Evolutionary conservation across 225 moss, liverwort and hornwort genomes (phyloP).

Genomic region (Sphagnum contortum): DNA sequence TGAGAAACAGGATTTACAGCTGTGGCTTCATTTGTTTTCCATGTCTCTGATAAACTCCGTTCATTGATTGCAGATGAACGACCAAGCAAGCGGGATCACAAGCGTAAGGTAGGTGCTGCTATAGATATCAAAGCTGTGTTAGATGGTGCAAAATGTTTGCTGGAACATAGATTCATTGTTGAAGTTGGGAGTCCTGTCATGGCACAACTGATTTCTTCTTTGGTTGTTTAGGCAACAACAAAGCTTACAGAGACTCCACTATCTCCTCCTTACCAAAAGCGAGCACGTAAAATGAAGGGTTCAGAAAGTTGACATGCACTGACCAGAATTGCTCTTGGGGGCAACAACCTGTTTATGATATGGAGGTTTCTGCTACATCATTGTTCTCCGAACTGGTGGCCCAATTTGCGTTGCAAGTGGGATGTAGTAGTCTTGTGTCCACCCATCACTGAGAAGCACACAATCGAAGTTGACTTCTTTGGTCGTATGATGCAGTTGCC

Average conservation of each 20-base stretch:
- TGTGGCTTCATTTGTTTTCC: neutral
- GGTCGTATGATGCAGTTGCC: too few species aligned
- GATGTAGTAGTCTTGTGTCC: too few species aligned
- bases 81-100: slow-evolving; percentile 77
- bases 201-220: slow-evolving; percentile 1
- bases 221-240: slow-evolving; percentile 47
- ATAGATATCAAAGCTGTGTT: neutral
- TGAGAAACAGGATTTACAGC: neutral
- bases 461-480: too few species aligned
- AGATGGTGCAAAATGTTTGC: neutral
- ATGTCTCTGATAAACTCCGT: neutral
- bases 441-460: too few species aligned
- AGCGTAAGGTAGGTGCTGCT: slow-evolving; percentile 55
- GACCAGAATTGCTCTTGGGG: too few species aligned
- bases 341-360: too few species aligned
- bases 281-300: slow-evolving; percentile 82
- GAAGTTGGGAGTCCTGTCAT: neutral
- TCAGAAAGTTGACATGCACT: slow-evolving; percentile 43
- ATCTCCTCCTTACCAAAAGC: slow-evolving; percentile 60
- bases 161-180: neutral
- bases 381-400: too few species aligned
- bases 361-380: too few species aligned
- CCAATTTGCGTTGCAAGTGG: too few species aligned
- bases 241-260: slow-evolving; percentile 61
- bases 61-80: slow-evolving; percentile 48